These are phyloP conservation scores for Pseudopithomyces chartarum DNA, from an alignment of 2,329 filamentous ascomycete genomes.

Conservation along the genomic window DNA sequence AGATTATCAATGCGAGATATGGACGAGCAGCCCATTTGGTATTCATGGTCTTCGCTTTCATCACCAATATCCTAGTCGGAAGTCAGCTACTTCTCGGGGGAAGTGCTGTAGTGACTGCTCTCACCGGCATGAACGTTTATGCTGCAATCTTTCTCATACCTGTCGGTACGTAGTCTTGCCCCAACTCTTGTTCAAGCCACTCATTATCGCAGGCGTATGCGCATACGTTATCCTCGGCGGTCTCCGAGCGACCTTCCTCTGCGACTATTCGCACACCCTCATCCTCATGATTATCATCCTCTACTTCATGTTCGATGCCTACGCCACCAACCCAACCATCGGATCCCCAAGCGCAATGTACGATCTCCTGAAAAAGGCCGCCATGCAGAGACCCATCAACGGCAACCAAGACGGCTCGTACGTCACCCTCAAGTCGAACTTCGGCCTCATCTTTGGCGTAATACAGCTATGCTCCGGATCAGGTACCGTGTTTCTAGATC, in stretches of 20 bases:
- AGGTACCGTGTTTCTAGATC: conserved; percentile 48
- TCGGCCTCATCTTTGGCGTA: conserved; percentile 52
- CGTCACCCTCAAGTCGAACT: conserved; percentile 47
- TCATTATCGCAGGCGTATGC: conserved; percentile 35
- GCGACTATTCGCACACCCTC: conserved; percentile 47
- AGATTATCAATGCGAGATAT: conserved; percentile 49
- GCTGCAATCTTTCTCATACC: conserved; percentile 53
- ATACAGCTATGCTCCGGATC: conserved; percentile 48
- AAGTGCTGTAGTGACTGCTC: conserved; percentile 49
- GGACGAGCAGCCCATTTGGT: conserved; percentile 45
- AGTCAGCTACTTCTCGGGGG: conserved; percentile 51
- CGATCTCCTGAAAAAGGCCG: conserved; percentile 47
- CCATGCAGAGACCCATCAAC: conserved; percentile 41
- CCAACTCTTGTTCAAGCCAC: background rate
- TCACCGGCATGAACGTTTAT: conserved; percentile 52
- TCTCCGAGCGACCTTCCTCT: conserved; percentile 51
- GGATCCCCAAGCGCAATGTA: conserved; percentile 48
- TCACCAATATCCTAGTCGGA: conserved; percentile 53
- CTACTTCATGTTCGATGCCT: conserved; percentile 52
- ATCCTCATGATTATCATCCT: conserved; percentile 52
- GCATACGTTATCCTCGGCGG: conserved; percentile 42
- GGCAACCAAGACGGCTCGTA: conserved; percentile 50
- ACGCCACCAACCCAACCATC: conserved; percentile 46
- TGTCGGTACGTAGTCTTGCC: conserved; percentile 28
- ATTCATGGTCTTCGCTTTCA: conserved; percentile 48